Conservation (phyloP, 2,329 filamentous ascomycete genomes). For the Geosmithia flava region DNA sequence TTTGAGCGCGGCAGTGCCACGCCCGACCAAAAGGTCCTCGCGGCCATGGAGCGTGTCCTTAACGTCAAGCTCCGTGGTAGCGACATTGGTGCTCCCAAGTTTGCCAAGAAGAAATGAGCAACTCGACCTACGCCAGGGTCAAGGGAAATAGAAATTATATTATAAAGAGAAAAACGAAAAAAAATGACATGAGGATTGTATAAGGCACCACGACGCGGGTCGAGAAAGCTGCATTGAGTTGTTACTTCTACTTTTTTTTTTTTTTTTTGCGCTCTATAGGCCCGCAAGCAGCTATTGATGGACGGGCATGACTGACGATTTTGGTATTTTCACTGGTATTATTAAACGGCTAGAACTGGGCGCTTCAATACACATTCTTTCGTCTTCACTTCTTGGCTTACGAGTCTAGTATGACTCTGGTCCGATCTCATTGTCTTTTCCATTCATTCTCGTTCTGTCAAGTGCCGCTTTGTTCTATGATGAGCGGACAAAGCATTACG, state of each 20-base stretch:
- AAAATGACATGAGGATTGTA: not conserved
- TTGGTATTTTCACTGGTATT: not conserved
- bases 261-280: not conserved
- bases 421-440: too few species aligned
- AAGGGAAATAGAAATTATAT: not conserved
- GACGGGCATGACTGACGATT: not conserved
- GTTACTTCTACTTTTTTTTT: too few species aligned
- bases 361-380: too few species aligned
- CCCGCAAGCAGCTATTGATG: not conserved
- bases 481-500: too few species aligned
- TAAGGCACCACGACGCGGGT: not conserved
- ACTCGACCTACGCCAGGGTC: not conserved
- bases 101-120: constrained; percentile 51
- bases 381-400: too few species aligned
- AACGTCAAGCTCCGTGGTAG: constrained; percentile 78
- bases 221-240: not conserved
- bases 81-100: constrained; percentile 76
- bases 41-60: constrained; percentile 68
- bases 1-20: constrained; percentile 71
- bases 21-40: constrained; percentile 75
- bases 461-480: too few species aligned
- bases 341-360: not conserved
- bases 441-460: too few species aligned
- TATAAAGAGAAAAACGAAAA: not conserved
- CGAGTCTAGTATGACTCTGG: too few species aligned